phyloP scores from a whole-genome alignment of 208 protist species.

The Trichomonas tenax region DNA sequence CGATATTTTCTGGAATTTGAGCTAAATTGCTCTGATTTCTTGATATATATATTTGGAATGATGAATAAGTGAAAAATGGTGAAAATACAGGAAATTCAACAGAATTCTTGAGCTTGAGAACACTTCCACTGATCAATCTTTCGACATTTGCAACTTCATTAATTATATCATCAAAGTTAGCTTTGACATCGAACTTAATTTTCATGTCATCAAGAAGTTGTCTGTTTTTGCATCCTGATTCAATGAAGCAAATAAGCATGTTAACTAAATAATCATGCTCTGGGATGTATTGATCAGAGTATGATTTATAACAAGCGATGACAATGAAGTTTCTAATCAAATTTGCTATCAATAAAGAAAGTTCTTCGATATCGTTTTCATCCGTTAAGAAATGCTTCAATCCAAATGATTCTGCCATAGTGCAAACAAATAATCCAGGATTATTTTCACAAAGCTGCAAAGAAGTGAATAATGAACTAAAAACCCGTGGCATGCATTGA shows the following conservation, averaged over 20 bases:
- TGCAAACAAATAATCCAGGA: background rate
- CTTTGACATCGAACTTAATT: background rate
- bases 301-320: background rate
- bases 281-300: background rate
- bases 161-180: background rate
- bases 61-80: background rate
- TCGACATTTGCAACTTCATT: background rate
- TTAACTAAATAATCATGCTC: background rate
- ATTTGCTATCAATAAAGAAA: background rate
- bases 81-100: background rate
- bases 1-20: background rate
- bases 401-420: background rate
- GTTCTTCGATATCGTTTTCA: background rate
- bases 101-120: background rate
- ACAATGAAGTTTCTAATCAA: background rate
- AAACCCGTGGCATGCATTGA: background rate
- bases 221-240: background rate
- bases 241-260: background rate
- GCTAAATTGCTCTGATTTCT: background rate
- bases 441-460: background rate
- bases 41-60: background rate
- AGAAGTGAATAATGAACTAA: background rate
- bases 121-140: background rate
- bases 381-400: background rate
- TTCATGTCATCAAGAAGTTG: background rate